Percentiles rank a stretch among this genome's conserved stretches.
These are phyloP conservation scores for Cocos nucifera DNA, from an alignment of 176 grass and related monocot genomes.

Conservation along the genomic window DNA sequence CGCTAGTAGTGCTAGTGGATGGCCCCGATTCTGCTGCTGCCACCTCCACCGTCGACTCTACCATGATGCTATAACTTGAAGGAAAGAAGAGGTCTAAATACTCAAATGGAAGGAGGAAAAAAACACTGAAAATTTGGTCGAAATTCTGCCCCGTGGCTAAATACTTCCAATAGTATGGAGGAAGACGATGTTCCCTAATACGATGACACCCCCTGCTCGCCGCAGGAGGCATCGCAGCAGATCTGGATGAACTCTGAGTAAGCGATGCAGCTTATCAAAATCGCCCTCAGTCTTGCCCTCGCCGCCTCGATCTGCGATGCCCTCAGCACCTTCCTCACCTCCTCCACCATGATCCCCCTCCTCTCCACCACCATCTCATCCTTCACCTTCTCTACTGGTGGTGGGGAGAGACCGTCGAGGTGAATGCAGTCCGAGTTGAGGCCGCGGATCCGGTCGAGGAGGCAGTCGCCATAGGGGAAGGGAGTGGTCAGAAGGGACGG, in stretches of 20 bases:
- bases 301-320: constrained; percentile 63
- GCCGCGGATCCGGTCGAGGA: constrained; percentile 68
- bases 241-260: constrained; percentile 49
- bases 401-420: constrained; percentile 67
- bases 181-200: constrained; percentile 71
- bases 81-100: too few relatives aligned
- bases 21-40: too few relatives aligned
- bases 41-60: too few relatives aligned
- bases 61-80: too few relatives aligned
- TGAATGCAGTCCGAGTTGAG: constrained; percentile 46
- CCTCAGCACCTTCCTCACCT: constrained; percentile 66
- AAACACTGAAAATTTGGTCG: too few relatives aligned
- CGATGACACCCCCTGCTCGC: constrained; percentile 45
- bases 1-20: too few relatives aligned
- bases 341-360: constrained; percentile 47
- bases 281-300: constrained; percentile 40
- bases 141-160: too few relatives aligned
- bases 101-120: too few relatives aligned
- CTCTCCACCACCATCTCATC: background rate
- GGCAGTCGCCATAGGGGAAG: constrained; percentile 25
- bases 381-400: constrained; percentile 7
- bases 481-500: constrained; percentile 38
- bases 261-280: constrained; percentile 34
- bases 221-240: constrained; percentile 59
- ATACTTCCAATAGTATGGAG: too few relatives aligned